These are phyloP conservation scores for Lipomyces sp. DNA, from an alignment of 805 yeast species.

Conservation along the genomic window DNA sequence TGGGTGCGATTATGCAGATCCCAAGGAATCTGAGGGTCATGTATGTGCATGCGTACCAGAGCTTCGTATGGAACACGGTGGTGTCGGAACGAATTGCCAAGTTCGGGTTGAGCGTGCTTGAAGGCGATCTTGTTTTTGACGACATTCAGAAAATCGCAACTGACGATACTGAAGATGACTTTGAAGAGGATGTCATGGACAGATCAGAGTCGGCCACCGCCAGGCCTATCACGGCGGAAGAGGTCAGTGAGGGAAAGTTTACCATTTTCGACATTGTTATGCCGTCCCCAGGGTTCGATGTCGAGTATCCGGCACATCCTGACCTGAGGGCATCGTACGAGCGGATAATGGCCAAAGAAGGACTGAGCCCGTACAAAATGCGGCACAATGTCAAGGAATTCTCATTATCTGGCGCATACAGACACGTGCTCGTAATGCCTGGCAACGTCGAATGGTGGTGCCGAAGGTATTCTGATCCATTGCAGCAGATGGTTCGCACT, in stretches of 20 bases:
- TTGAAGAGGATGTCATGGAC: constrained; percentile 72
- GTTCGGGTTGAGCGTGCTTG: constrained; percentile 71
- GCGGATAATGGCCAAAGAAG: constrained; percentile 74
- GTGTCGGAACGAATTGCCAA: constrained; percentile 75
- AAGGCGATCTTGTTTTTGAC: constrained; percentile 77
- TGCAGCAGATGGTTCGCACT: constrained; percentile 75
- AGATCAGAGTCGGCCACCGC: constrained; percentile 59
- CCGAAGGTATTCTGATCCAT: constrained; percentile 64
- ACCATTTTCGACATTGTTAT: constrained; percentile 82
- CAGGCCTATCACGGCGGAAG: constrained; percentile 74
- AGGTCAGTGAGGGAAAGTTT: constrained; percentile 60
- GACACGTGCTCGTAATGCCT: constrained; percentile 73
- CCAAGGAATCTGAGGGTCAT: constrained; percentile 91
- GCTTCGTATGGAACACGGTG: constrained; percentile 90
- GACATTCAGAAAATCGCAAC: constrained; percentile 40
- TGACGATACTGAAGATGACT: constrained; percentile 54
- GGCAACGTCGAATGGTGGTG: constrained; percentile 63
- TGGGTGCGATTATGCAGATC: constrained; percentile 81
- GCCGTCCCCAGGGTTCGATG: constrained; percentile 96
- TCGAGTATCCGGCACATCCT: constrained; percentile 75
- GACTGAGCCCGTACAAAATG: constrained; percentile 85
- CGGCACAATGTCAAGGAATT: constrained; percentile 83
- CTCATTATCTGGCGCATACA: constrained; percentile 88
- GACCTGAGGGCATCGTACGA: constrained; percentile 54
- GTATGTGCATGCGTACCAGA: constrained; percentile 98